phyloP scores from a whole-genome alignment of 192 early-diverging fungal genomes.

The Backusella australiensis region DNA sequence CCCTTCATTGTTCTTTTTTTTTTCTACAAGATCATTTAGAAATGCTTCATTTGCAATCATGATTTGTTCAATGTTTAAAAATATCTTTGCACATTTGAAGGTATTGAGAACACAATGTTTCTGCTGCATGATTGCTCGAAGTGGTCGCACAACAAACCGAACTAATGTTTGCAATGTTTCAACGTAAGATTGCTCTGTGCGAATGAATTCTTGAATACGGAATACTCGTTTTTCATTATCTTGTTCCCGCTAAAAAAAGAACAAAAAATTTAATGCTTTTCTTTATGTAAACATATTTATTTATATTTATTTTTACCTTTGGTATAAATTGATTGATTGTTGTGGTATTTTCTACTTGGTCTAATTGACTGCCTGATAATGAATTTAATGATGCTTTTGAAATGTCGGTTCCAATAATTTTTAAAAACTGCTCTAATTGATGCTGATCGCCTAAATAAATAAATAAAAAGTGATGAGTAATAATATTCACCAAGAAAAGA shows the following conservation, averaged over 20 bases:
- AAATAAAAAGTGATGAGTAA: not conserved
- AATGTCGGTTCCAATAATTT: slow-evolving; percentile 8
- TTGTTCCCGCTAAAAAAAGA: not conserved
- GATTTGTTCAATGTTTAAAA: slow-evolving; percentile 62
- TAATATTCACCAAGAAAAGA: not conserved
- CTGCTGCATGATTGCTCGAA: slow-evolving; percentile 45
- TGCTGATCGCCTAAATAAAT: slow-evolving; percentile 10
- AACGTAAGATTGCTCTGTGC: slow-evolving; percentile 62
- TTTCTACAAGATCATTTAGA: slow-evolving; percentile 45
- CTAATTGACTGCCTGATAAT: not conserved
- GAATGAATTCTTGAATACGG: slow-evolving; percentile 57
- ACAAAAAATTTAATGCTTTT: not conserved
- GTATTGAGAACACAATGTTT: slow-evolving; percentile 52
- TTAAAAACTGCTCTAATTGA: slow-evolving; percentile 27
- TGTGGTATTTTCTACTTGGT: not conserved
- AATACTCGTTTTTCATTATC: slow-evolving; percentile 45
- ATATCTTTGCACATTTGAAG: slow-evolving; percentile 57
- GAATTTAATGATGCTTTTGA: not conserved
- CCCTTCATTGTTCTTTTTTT: slow-evolving; percentile 20
- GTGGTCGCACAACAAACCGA: slow-evolving; percentile 51
- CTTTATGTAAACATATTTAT: not conserved
- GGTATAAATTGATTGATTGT: not conserved
- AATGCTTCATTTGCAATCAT: slow-evolving; percentile 52
- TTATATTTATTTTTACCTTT: not conserved
- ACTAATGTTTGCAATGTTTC: slow-evolving; percentile 54